phyloP scores from a whole-genome alignment of 352 stramenopile genomes.

The Pythium utonaiense region DNA sequence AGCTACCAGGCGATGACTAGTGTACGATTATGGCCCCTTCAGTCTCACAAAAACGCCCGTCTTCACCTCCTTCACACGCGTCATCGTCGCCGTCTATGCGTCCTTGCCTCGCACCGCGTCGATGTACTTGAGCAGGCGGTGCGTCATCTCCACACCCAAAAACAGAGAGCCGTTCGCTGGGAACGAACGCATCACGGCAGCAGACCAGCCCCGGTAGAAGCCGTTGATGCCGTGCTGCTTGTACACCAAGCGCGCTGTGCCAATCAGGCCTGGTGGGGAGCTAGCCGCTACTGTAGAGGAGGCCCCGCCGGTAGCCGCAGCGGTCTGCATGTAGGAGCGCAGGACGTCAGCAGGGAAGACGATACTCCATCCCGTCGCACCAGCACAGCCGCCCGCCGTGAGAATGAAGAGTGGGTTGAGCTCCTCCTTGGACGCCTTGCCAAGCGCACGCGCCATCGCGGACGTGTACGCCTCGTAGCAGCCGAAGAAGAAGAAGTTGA shows the following conservation, averaged over 20 bases:
- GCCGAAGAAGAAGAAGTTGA: conserved; percentile 91
- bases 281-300: not conserved
- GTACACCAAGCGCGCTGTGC: conserved; percentile 54
- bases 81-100: not conserved
- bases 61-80: not conserved
- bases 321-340: conserved; percentile 83
- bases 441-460: conserved; percentile 34
- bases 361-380: conserved; percentile 79
- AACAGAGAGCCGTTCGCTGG: conserved; percentile 87
- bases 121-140: conserved; percentile 68
- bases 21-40: not conserved
- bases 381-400: conserved; percentile 66
- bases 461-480: conserved; percentile 78
- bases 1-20: not conserved
- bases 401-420: conserved; percentile 74
- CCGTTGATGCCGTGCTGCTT: conserved; percentile 61
- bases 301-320: conserved; percentile 6
- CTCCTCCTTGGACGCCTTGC: conserved; percentile 64
- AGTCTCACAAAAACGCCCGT: not conserved
- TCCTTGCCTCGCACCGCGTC: conserved; percentile 29
- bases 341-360: conserved; percentile 85
- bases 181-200: conserved; percentile 82
- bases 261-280: conserved; percentile 34
- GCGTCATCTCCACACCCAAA: conserved; percentile 86
- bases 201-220: conserved; percentile 87